A percentile compares a stretch with the other conserved stretches of the same genome.
Conservation (phyloP, 73 alveolate genomes). For the Uronychia setigera region DNA sequence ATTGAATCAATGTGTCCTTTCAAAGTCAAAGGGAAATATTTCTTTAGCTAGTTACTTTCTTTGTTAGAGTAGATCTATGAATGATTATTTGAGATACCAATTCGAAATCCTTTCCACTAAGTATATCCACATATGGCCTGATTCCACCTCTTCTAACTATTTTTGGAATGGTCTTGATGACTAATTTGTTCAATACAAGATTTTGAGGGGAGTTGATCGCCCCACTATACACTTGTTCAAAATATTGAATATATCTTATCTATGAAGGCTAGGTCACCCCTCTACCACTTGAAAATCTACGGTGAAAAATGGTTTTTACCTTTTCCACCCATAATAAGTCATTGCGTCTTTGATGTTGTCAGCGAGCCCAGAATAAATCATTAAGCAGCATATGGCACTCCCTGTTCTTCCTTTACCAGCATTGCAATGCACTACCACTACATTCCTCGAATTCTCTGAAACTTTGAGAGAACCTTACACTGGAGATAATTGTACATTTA, state of each 20-base stretch:
- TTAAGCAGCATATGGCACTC: slow-evolving; percentile 74
- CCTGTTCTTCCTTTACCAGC: slow-evolving; percentile 93
- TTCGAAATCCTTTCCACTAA: slow-evolving; percentile 53
- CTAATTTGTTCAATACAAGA: slow-evolving; percentile 8
- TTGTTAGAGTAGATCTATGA: background rate
- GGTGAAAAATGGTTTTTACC: slow-evolving; percentile 15
- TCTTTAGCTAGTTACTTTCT: background rate
- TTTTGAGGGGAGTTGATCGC: slow-evolving; percentile 36
- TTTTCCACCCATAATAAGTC: slow-evolving; percentile 72
- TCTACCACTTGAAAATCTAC: slow-evolving; percentile 45
- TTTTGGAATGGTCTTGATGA: slow-evolving; percentile 51
- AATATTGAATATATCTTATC: slow-evolving; percentile 68
- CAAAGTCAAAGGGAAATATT: background rate
- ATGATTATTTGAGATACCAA: background rate
- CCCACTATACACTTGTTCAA: slow-evolving; percentile 36
- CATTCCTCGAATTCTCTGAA: slow-evolving; percentile 60
- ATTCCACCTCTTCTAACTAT: slow-evolving; percentile 41
- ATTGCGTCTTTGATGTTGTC: slow-evolving; percentile 65
- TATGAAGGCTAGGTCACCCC: slow-evolving; percentile 81
- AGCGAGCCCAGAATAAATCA: slow-evolving; percentile 51
- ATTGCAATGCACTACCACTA: slow-evolving; percentile 76
- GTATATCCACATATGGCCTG: slow-evolving; percentile 67
- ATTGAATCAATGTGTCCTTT: background rate
- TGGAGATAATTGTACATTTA: slow-evolving; percentile 74
- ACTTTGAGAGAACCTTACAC: slow-evolving; percentile 6